phyloP scores from a whole-genome alignment of 1,284 basidiomycete genomes.

The Entoloma clypeatum region DNA sequence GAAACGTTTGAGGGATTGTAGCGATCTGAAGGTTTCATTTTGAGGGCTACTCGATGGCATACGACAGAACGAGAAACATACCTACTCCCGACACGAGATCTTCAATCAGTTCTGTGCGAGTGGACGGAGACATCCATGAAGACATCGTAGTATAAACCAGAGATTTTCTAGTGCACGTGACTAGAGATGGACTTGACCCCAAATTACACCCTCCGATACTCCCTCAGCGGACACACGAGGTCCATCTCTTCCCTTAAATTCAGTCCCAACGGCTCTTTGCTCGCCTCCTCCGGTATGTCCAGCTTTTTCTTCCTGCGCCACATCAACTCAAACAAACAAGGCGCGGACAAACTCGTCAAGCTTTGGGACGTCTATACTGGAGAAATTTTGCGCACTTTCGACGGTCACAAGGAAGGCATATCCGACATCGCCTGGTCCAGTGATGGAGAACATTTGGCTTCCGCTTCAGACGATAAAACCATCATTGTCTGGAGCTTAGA shows the following conservation, averaged over 20 bases:
- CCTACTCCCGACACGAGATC: slow-evolving; percentile 90
- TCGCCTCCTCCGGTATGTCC: slow-evolving; percentile 72
- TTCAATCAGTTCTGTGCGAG: slow-evolving; percentile 82
- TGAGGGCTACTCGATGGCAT: slow-evolving; percentile 10
- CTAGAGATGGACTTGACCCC: slow-evolving; percentile 17
- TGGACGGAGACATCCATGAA: slow-evolving; percentile 67
- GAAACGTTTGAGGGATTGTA: slow-evolving; percentile 94
- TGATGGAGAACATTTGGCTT: slow-evolving; percentile 79
- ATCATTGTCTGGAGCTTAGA: slow-evolving; percentile 80
- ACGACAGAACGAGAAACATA: slow-evolving; percentile 35
- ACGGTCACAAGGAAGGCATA: slow-evolving; percentile 76
- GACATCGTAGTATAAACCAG: slow-evolving; percentile 37
- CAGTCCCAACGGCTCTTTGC: slow-evolving; percentile 67
- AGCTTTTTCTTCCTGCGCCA: slow-evolving; percentile 16
- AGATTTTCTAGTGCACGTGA: slow-evolving; percentile 28
- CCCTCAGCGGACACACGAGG: slow-evolving; percentile 69
- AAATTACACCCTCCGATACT: slow-evolving; percentile 42
- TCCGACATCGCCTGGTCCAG: slow-evolving; percentile 87
- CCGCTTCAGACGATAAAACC: slow-evolving; percentile 87
- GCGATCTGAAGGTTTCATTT: slow-evolving; percentile 56
- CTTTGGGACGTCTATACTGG: slow-evolving; percentile 74
- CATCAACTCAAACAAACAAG: slow-evolving; percentile 45
- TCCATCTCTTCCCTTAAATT: slow-evolving; percentile 78
- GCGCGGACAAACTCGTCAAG: slow-evolving; percentile 76
- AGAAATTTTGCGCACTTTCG: slow-evolving; percentile 64